Evolutionary conservation across 208 protist genomes (phyloP).

Genomic region (Leishmania aethiopica): DNA sequence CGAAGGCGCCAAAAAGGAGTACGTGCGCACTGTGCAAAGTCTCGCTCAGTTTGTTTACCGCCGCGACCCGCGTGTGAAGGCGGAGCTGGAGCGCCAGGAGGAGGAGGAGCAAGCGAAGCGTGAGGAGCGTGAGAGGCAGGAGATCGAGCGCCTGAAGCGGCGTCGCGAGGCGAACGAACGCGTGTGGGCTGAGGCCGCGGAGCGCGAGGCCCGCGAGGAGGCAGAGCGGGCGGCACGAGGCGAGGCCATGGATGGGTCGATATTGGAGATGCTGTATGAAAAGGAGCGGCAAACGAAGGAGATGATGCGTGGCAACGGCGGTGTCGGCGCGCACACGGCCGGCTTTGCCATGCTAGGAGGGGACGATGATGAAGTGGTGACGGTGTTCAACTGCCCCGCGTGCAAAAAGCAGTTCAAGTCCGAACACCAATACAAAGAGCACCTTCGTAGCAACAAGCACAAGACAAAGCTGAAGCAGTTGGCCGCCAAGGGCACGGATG

Average conservation of each 20-base stretch:
- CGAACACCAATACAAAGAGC: constrained; percentile 84
- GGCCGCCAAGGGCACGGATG: constrained; percentile 75
- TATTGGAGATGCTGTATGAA: constrained; percentile 87
- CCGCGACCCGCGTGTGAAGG: constrained; percentile 84
- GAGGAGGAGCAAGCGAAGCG: constrained; percentile 62
- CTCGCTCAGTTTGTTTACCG: constrained; percentile 84
- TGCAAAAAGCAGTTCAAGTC: constrained; percentile 92
- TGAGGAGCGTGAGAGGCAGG: constrained; percentile 56
- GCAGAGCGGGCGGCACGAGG: constrained; percentile 67
- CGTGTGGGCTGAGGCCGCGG: constrained; percentile 80
- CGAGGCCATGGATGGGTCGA: constrained; percentile 75
- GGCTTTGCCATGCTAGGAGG: constrained; percentile 79
- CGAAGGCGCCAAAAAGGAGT: constrained; percentile 81
- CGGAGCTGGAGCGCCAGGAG: constrained; percentile 59
- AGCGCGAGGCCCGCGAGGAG: constrained; percentile 81
- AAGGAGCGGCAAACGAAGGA: constrained; percentile 74
- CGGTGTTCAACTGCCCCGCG: constrained; percentile 70
- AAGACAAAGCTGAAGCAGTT: constrained; percentile 89
- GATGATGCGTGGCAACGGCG: constrained; percentile 51
- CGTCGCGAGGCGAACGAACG: constrained; percentile 79
- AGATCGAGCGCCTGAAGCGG: constrained; percentile 55
- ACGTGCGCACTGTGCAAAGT: constrained; percentile 78
- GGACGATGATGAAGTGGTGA: constrained; percentile 24
- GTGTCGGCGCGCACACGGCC: constrained; percentile 36
- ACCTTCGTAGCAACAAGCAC: constrained; percentile 90